phyloP scores from a whole-genome alignment of 2,329 filamentous ascomycete species.

The Penicillium carneum region DNA sequence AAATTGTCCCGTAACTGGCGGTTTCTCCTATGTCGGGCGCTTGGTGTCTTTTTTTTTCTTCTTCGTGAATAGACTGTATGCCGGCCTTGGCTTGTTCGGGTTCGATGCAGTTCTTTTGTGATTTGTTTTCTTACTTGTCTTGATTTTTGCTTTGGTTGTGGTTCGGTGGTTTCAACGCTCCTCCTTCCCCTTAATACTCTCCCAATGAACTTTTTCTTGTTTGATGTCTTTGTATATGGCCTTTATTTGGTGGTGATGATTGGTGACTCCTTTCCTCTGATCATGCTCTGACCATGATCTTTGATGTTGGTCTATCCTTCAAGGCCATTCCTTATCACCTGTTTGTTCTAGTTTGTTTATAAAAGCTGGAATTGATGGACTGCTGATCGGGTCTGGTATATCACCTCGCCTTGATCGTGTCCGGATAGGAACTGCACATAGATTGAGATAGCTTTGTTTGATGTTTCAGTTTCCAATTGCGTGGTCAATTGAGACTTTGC shows the following conservation, averaged over 20 bases:
- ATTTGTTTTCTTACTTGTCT: neutral
- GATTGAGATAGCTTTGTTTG: neutral
- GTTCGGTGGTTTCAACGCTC: conserved; percentile 7
- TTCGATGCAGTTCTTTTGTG: neutral
- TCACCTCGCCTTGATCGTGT: neutral
- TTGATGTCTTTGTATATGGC: conserved; percentile 5
- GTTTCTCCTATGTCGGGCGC: conserved; percentile 30
- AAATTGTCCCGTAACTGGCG: conserved; percentile 32
- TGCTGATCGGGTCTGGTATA: neutral
- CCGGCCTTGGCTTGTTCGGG: neutral
- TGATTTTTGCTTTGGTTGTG: conserved; percentile 3
- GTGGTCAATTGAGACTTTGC: neutral
- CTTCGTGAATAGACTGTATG: neutral
- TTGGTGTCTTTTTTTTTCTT: conserved; percentile 20
- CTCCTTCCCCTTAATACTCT: conserved; percentile 20
- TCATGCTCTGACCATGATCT: neutral
- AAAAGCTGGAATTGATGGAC: conserved; percentile 9
- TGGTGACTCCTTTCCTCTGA: neutral
- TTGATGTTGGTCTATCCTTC: neutral
- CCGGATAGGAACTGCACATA: conserved; percentile 9
- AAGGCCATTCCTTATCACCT: neutral
- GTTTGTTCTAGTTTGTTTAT: neutral
- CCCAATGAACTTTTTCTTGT: conserved; percentile 20
- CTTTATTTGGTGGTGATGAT: conserved; percentile 1
- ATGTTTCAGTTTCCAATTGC: neutral